These are phyloP conservation scores for Solanum boliviense DNA, from an alignment of 257 asterid species.

Conservation along the genomic window DNA sequence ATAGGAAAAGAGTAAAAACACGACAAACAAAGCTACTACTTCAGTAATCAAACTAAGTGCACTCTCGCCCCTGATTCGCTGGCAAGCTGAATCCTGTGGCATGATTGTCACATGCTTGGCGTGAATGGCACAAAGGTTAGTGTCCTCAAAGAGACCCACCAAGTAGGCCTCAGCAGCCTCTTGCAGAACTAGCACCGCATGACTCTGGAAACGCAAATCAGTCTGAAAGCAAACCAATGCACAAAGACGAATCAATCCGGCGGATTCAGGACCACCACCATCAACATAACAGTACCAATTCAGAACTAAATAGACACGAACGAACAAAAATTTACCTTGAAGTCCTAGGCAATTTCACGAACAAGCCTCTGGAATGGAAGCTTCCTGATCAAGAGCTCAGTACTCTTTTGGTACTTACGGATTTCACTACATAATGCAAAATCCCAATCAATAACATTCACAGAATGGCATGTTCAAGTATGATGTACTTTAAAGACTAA, in stretches of 20 bases:
- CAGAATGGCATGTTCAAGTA: not conserved
- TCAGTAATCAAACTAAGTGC: slow-evolving; percentile 26
- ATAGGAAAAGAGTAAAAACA: not conserved
- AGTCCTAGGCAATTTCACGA: slow-evolving; percentile 64
- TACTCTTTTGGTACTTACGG: slow-evolving; percentile 65
- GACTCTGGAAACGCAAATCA: slow-evolving; percentile 69
- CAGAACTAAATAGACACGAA: not conserved
- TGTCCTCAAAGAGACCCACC: slow-evolving; percentile 63
- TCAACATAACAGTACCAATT: not conserved
- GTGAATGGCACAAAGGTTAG: slow-evolving; percentile 58
- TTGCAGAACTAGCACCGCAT: slow-evolving; percentile 60
- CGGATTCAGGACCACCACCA: not conserved
- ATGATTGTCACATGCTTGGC: slow-evolving; percentile 65
- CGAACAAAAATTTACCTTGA: slow-evolving; percentile 22
- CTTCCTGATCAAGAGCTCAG: slow-evolving; percentile 66
- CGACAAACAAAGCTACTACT: slow-evolving; percentile 2
- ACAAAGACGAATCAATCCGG: not conserved
- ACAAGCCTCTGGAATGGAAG: slow-evolving; percentile 72
- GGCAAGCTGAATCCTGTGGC: slow-evolving; percentile 62
- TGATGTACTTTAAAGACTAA: not conserved
- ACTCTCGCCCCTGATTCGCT: slow-evolving; percentile 70
- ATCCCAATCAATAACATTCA: not conserved
- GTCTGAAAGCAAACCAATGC: slow-evolving; percentile 25
- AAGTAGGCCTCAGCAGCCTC: slow-evolving; percentile 75
- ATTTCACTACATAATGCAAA: slow-evolving; percentile 28